Evolutionary conservation across 108 stramenopile species (phyloP).

Genomic region (Cyclotella sp.): DNA sequence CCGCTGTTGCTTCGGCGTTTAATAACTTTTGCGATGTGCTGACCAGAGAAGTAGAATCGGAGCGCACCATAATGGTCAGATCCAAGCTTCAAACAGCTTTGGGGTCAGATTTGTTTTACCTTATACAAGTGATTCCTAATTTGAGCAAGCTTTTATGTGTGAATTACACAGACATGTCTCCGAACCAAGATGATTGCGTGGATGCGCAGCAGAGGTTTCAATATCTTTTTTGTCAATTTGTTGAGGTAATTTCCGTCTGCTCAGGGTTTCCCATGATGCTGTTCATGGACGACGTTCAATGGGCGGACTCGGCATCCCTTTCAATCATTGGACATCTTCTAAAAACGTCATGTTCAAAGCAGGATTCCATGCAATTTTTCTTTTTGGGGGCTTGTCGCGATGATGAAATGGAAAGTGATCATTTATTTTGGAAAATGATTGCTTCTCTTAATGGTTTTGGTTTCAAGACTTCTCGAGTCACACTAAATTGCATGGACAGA

Average conservation of each 20-base stretch:
- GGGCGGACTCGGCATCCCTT: conserved; percentile 22
- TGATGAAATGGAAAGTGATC: conserved; percentile 18
- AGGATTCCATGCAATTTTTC: neutral
- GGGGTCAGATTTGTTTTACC: conserved; percentile 11
- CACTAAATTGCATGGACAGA: conserved; percentile 9
- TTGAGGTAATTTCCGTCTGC: conserved; percentile 18
- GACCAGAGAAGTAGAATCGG: neutral
- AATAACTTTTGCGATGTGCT: conserved; percentile 19
- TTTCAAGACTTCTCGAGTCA: neutral
- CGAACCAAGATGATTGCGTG: conserved; percentile 6
- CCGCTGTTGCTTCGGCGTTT: conserved; percentile 21
- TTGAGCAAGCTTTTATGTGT: neutral
- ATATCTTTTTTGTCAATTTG: conserved; percentile 23
- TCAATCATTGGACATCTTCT: conserved; percentile 17
- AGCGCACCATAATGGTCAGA: neutral
- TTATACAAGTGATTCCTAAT: conserved; percentile 18
- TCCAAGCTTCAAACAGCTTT: neutral
- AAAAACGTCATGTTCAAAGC: neutral
- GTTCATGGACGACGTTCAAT: conserved; percentile 40
- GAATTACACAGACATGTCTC: neutral
- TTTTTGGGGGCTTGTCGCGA: conserved; percentile 22
- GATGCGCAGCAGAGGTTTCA: conserved; percentile 23
- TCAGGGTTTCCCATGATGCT: conserved; percentile 3
- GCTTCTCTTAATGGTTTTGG: neutral
- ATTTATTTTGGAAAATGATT: conserved; percentile 9